Base-by-base conservation (phyloP, 208 protist genomes). In the Trypanosoma mega region DNA sequence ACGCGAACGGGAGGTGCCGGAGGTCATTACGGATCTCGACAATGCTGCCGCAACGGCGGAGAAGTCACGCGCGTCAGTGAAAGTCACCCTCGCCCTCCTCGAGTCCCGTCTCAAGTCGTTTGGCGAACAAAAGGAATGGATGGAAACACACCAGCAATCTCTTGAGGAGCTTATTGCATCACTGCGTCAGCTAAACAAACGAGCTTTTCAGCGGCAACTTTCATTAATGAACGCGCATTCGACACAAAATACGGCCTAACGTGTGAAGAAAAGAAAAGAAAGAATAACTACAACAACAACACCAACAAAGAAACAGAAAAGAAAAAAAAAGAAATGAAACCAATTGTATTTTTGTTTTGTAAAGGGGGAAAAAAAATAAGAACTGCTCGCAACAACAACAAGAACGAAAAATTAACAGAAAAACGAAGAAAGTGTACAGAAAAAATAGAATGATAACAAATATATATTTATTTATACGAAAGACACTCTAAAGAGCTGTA, bases 101-200 rank as follows among this genome's bases (percentile, higher is more conserved):
- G 68, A 87, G 37, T 85, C 80, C 5, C 82, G 80, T 54, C 9
- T 64, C 30, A 58, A 72, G 12, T 58, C 63, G 14, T 83, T 84
- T 39, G 54, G 45, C 21, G 77, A 87, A 51, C 78, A 84, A 55
- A 76, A 74, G 56, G 73, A 85, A 31, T 87, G 77, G 80, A 91
- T 87, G 77, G 72, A 85, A 45, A 63, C 72, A 18, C 78, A 87
- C 43, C 80, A 87, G 45, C 69, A 81, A 54, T 73, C 78, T n/a
- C 41, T 87, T 43, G 56, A 80, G n/a, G 74, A 86, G 49, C 67
- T 87, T 23, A 68, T 87, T n/a, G 41, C 36, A 4, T 87, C 84
- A 18, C 69, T 85, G 41, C 68, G 68, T 14, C 30, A 64, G 29
- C 51, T 91, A 16, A 85, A 87, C 50, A 79, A 79, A 62, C 78